Evolutionary conservation across 495 filamentous ascomycete genomes (phyloP).

Genomic region (Hypoxylon crocopeplum): DNA sequence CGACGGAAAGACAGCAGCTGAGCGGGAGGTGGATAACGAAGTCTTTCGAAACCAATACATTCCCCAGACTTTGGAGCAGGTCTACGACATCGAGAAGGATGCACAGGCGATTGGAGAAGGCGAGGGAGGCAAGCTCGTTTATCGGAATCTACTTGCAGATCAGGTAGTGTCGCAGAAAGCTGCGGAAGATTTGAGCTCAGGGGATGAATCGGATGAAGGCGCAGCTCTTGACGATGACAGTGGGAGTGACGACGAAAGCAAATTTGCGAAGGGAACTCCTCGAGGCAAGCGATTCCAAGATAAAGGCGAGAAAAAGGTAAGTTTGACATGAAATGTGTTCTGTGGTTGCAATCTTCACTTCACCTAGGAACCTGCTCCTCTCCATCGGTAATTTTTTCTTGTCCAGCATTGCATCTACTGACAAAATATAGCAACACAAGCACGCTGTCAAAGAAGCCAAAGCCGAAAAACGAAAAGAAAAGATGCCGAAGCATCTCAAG

Average conservation of each 20-base stretch:
- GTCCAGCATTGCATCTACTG: slow-evolving; percentile 8
- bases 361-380: background rate
- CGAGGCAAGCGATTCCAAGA: slow-evolving; percentile 90
- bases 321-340: background rate
- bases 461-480: slow-evolving; percentile 85
- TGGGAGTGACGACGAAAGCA: slow-evolving; percentile 54
- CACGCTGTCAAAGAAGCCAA: slow-evolving; percentile 92
- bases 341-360: background rate
- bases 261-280: slow-evolving; percentile 71
- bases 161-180: slow-evolving; percentile 57
- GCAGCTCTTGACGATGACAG: slow-evolving; percentile 57
- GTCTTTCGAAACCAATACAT: slow-evolving; percentile 97
- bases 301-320: slow-evolving; percentile 82
- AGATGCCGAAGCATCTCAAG: slow-evolving; percentile 95
- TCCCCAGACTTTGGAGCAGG: slow-evolving; percentile 89
- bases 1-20: slow-evolving; percentile 53
- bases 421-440: slow-evolving; percentile 71
- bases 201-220: slow-evolving; percentile 49
- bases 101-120: slow-evolving; percentile 76
- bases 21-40: slow-evolving; percentile 77
- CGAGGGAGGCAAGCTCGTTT: slow-evolving; percentile 75
- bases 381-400: background rate
- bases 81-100: slow-evolving; percentile 95
- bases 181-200: slow-evolving; percentile 38
- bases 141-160: slow-evolving; percentile 78